Conservation (phyloP, 768 basidiomycete genomes). For the Tylopilus subfusipes region DNA sequence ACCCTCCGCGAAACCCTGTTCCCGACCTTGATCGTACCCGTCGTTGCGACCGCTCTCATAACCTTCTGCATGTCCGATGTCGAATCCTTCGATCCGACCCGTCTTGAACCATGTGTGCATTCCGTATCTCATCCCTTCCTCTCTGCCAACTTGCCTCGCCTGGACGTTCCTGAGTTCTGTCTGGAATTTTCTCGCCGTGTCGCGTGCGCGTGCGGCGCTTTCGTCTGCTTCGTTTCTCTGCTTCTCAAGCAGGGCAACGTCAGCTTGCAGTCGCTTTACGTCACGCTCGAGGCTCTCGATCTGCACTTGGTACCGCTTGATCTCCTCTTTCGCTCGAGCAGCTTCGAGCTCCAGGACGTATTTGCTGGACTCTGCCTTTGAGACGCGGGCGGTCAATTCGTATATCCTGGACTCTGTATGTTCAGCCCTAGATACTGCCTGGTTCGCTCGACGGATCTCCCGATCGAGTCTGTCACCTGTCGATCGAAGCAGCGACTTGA, state of each 20-base stretch:
- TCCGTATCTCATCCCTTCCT: slow-evolving; percentile 40
- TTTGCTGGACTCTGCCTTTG: slow-evolving; percentile 41
- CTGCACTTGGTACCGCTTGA: slow-evolving; percentile 44
- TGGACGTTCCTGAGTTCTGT: slow-evolving; percentile 43
- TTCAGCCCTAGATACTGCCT: slow-evolving; percentile 48
- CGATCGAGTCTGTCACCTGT: slow-evolving; percentile 54
- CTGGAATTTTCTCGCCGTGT: slow-evolving; percentile 42
- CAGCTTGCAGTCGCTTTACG: slow-evolving; percentile 33
- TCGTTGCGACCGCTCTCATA: slow-evolving; percentile 42
- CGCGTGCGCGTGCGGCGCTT: slow-evolving; percentile 40
- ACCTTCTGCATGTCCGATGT: slow-evolving; percentile 46
- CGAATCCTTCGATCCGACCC: slow-evolving; percentile 44
- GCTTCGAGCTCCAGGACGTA: slow-evolving; percentile 38
- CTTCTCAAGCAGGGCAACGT: slow-evolving; percentile 34
- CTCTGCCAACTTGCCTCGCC: slow-evolving; percentile 39
- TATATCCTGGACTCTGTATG: slow-evolving; percentile 47
- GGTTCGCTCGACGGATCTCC: slow-evolving; percentile 53
- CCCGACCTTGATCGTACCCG: slow-evolving; percentile 41
- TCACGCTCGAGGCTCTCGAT: slow-evolving; percentile 47
- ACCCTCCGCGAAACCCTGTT: slow-evolving; percentile 38
- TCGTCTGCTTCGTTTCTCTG: slow-evolving; percentile 42
- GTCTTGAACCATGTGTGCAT: slow-evolving; percentile 44
- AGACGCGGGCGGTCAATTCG: slow-evolving; percentile 38
- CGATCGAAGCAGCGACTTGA: slow-evolving; percentile 49
- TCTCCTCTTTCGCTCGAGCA: slow-evolving; percentile 43